Base-by-base conservation (phyloP, 495 filamentous ascomycete species). In the Daldinia caldariorum region DNA sequence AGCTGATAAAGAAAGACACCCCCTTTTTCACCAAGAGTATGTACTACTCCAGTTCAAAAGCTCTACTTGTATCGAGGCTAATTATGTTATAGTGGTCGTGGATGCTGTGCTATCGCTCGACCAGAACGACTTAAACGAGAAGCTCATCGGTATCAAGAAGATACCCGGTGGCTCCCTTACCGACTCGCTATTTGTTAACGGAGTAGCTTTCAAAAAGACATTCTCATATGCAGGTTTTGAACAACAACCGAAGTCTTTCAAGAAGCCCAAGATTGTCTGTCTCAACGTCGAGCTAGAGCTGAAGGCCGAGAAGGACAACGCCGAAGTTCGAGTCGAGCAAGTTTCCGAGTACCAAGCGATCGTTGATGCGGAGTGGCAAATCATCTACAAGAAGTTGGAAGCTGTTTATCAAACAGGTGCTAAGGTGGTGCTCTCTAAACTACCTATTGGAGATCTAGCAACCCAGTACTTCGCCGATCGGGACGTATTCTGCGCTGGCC, bases 341-440 rank as follows among this genome's bases (percentile, higher is more conserved):
- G 95, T 99, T 63, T 97, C 94, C 32, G 95, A 99, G 83, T 99
- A 99, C 84, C 95, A 99, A 82, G 95, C 95, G 54, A 97, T 99
- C 74, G 95, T 99, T 77, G 95, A 99, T 78, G 95, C 95, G 43
- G 95, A 99, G 80, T 99, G 95, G 95, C 92, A 97, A 82, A 99
- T 99, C 77, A 99, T 99, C 79, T 97, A 89, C 88, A 94, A 97
- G 86, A 99, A 99, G 86, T 89, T 98, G 73, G 94, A 99, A 81
- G 93, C 94, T 31, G 81, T 94, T 55, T 86, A 93, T 86, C 90
- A 93, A 77, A 97, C 94, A 4, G 95, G 94, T 51, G 95, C 95
- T 43, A 96, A 97, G 85, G 94, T 99, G 65, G 93, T 99, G 29
- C 88, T 99, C 54, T 97, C 92, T 78, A 99, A 98, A 83, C 85